phyloP scores from a whole-genome alignment of 306 rosid genomes.

The Vigna unguiculata region DNA sequence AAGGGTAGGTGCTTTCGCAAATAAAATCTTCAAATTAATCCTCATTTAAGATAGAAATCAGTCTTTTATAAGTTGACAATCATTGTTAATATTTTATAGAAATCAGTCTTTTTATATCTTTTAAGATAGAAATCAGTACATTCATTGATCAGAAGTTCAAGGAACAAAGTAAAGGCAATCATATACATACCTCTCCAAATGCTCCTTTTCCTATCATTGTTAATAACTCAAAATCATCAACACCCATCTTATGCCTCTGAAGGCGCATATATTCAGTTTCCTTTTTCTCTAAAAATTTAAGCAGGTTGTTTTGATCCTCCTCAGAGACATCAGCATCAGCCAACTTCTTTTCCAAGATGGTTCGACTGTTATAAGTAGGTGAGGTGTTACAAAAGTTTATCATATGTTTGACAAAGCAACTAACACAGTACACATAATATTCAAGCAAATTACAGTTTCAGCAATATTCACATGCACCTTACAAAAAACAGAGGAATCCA shows the following conservation, averaged over 20 bases:
- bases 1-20: background rate
- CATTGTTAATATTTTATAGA: too few relatives aligned
- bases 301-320: slow-evolving; percentile 95
- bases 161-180: slow-evolving; percentile 26
- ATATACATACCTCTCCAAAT: slow-evolving; percentile 88
- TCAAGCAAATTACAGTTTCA: slow-evolving; percentile 41
- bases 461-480: slow-evolving; percentile 33
- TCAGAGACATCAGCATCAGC: slow-evolving; percentile 98
- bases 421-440: slow-evolving; percentile 22
- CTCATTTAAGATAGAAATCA: background rate
- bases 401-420: slow-evolving; percentile 20
- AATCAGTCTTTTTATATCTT: too few relatives aligned
- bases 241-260: slow-evolving; percentile 98
- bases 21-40: background rate
- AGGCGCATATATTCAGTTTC: slow-evolving; percentile 99
- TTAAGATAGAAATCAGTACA: too few relatives aligned
- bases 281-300: slow-evolving; percentile 93
- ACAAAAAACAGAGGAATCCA: slow-evolving; percentile 16
- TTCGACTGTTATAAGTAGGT: slow-evolving; percentile 65
- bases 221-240: slow-evolving; percentile 88
- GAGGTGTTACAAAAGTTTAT: slow-evolving; percentile 20
- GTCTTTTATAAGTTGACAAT: background rate
- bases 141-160: background rate
- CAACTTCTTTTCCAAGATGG: slow-evolving; percentile 86
- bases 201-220: slow-evolving; percentile 99